Percentiles rank a stretch among this genome's conserved stretches.
Evolutionary conservation across 352 stramenopile species (phyloP).

Genomic region (Phytophthora crassamura): DNA sequence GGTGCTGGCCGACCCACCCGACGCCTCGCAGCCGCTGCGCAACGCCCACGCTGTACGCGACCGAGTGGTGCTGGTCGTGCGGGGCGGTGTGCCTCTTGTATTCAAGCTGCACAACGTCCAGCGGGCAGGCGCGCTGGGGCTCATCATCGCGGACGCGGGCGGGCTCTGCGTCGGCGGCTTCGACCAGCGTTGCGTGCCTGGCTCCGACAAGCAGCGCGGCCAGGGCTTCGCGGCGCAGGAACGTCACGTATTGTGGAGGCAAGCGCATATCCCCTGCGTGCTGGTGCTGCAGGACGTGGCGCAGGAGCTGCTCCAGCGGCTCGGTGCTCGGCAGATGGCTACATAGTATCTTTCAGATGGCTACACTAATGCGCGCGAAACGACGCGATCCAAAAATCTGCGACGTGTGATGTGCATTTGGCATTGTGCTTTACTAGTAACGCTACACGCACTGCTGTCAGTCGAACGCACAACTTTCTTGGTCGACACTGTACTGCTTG

Average conservation of each 20-base stretch:
- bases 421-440: too few species aligned
- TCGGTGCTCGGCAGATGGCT: constrained; percentile 21
- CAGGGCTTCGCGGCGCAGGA: constrained; percentile 72
- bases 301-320: constrained; percentile 37
- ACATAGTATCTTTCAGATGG: constrained; percentile 5
- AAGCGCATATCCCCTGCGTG: constrained; percentile 70
- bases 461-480: constrained; percentile 6
- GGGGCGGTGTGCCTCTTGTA: constrained; percentile 62
- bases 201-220: constrained; percentile 46
- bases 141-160: constrained; percentile 66
- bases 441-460: neutral
- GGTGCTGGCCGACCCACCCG: constrained; percentile 64
- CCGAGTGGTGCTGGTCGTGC: constrained; percentile 61
- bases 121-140: constrained; percentile 63
- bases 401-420: constrained; percentile 21
- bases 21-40: constrained; percentile 56
- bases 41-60: constrained; percentile 63
- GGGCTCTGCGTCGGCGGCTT: constrained; percentile 57
- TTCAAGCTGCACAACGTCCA: constrained; percentile 78
- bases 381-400: constrained; percentile 37
- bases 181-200: constrained; percentile 75
- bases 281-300: constrained; percentile 48
- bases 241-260: constrained; percentile 55
- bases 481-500: constrained; percentile 12
- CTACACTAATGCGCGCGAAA: constrained; percentile 24